These are phyloP conservation scores for Talaromyces trachyspermus DNA, from an alignment of 495 filamentous ascomycete genomes.

Conservation along the genomic window DNA sequence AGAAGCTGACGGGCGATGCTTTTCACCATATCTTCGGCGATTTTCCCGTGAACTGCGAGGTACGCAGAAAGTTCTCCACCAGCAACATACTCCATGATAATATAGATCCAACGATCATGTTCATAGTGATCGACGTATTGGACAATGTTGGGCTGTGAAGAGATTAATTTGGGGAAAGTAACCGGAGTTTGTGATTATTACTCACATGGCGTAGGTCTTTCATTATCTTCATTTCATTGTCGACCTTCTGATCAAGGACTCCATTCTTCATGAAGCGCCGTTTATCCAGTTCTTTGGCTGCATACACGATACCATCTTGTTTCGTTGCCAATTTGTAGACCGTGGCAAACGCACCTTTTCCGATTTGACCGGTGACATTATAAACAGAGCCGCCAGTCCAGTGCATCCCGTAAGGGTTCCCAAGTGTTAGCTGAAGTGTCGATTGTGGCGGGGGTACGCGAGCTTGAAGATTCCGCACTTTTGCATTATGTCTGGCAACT, in stretches of 20 bases:
- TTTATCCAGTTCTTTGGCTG: slow-evolving; percentile 90
- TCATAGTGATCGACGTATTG: slow-evolving; percentile 81
- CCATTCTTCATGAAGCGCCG: slow-evolving; percentile 82
- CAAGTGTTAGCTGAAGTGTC: slow-evolving; percentile 26
- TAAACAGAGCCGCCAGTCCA: slow-evolving; percentile 82
- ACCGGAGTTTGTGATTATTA: not conserved
- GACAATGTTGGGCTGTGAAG: slow-evolving; percentile 75
- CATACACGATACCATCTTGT: slow-evolving; percentile 70
- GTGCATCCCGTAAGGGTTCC: slow-evolving; percentile 49
- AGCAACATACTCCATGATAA: slow-evolving; percentile 93
- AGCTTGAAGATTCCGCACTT: slow-evolving; percentile 14
- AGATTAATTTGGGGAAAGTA: not conserved
- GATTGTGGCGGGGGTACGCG: slow-evolving; percentile 23
- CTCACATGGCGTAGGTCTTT: slow-evolving; percentile 72
- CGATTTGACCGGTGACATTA: slow-evolving; percentile 71
- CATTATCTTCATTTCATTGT: slow-evolving; percentile 96
- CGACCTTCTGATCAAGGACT: slow-evolving; percentile 72
- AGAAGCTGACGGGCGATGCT: slow-evolving; percentile 70
- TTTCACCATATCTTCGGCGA: slow-evolving; percentile 61
- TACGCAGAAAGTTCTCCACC: slow-evolving; percentile 76
- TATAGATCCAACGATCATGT: slow-evolving; percentile 69
- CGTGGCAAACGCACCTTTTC: slow-evolving; percentile 88
- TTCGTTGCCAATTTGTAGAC: slow-evolving; percentile 81
- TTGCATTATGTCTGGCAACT: slow-evolving; percentile 19
- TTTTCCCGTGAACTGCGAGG: slow-evolving; percentile 47